Conservation (phyloP, 805 yeast genomes). For the Wickerhamiella siamensis region DNA sequence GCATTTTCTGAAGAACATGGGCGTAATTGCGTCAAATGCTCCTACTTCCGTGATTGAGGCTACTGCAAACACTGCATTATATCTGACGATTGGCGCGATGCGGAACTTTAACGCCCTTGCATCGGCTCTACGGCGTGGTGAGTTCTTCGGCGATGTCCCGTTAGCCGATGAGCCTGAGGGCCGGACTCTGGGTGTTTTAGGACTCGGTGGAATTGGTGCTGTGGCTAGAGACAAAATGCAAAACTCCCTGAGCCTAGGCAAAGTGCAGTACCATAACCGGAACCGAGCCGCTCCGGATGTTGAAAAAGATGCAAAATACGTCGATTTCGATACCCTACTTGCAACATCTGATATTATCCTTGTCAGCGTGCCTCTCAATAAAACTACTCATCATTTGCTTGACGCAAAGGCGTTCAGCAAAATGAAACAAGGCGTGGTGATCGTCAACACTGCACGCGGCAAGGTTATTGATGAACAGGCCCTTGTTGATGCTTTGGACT, state of each 20-base stretch:
- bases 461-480: conserved; percentile 43
- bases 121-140: conserved; percentile 30
- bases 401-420: conserved; percentile 31
- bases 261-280: conserved; percentile 41
- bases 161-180: conserved; percentile 38
- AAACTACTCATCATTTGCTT: conserved; percentile 37
- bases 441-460: conserved; percentile 49
- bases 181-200: conserved; percentile 41
- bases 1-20: conserved; percentile 27
- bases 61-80: conserved; percentile 44
- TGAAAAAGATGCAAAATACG: conserved; percentile 35
- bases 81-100: conserved; percentile 36
- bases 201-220: conserved; percentile 52
- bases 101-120: conserved; percentile 36
- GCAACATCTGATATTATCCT: conserved; percentile 35
- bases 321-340: conserved; percentile 34
- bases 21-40: conserved; percentile 38
- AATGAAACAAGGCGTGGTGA: conserved; percentile 39
- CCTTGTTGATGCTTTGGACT: conserved; percentile 32
- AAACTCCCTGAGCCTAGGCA: conserved; percentile 35
- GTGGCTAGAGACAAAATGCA: conserved; percentile 37
- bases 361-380: conserved; percentile 39
- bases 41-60: conserved; percentile 40
- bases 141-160: conserved; percentile 32
- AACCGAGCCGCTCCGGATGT: conserved; percentile 32